A percentile compares a stretch with the other conserved stretches of the same genome.
phyloP scores from a whole-genome alignment of 306 rosid genomes.

The barrel medic (Medicago truncatula) region MtrunA17r5.0-ANR NC_053046.1:405001-405500 shows the following conservation, averaged over 20 bases:
- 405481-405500: slow-evolving; percentile 39
- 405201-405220: not conserved
- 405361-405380: slow-evolving; percentile 35
- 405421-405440: slow-evolving; percentile 98
- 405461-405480: slow-evolving; percentile 88
- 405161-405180: not conserved
- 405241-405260: not conserved
- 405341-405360: slow-evolving; percentile 21
- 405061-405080: no score
- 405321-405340: not conserved
- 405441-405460: slow-evolving; percentile 97
- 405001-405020: no score
- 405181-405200: not conserved
- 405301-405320: not conserved
- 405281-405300: not conserved
- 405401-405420: slow-evolving; percentile 98
- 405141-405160: not conserved
- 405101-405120: no score
- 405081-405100: no score
- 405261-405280: slow-evolving; percentile 1
- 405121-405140: not conserved
- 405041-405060: no score
- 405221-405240: not conserved
- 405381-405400: slow-evolving; percentile 97
- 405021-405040: no score